Evolutionary conservation across 1,284 basidiomycete species (phyloP), one percentile per base, ranked within the genome.

Genomic region (Apiotrichum porosum): DNA sequence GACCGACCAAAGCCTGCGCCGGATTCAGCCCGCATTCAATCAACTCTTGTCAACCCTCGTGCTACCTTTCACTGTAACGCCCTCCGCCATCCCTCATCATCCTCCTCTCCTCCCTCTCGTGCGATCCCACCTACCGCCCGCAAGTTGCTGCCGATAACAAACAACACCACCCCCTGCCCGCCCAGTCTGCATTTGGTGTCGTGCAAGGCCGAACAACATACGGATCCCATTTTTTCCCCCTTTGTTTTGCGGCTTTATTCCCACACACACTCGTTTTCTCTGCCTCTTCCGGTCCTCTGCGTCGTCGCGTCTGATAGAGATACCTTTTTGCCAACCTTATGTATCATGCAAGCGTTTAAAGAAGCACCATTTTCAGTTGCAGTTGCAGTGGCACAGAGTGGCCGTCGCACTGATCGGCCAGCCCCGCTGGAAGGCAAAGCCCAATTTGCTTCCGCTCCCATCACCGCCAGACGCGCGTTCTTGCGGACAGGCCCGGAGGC

Each of bases 301-400:
- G 44, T 45, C 44, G 21, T 45, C 44, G 21, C 31, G 44, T 39
- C 44, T 39, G 44, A 45, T 45, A 45, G 44, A 45, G 31, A 39
- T 33, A 39, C 37, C 31, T 33, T n/a, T n/a, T 41, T 38, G 37
- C 37, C 44, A 45, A 6, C 42, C 35, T 26, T 31, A 45, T 45
- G 44, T 45, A 45, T 45, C 37, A 45, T 45, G 44, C 43, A 44
- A 45, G 24, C 15, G 23, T 21, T 37, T 22, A 44, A 37, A 22
- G 18, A 44, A 44, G 32, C 35, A 21, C 34, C 5, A 12, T 18
- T 3, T n/a, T 34, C 32, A 17, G 15, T 9, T 12, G 10, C 34
- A 8, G 12, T 19, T 19, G 9, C 34, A 22, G n/a, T n/a, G n/a
- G n/a, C n/a, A n/a, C n/a, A n/a, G n/a, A n/a, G n/a, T n/a, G n/a